Base-by-base conservation (phyloP, 352 stramenopile genomes). In the Globisporangium iwayamae region DNA sequence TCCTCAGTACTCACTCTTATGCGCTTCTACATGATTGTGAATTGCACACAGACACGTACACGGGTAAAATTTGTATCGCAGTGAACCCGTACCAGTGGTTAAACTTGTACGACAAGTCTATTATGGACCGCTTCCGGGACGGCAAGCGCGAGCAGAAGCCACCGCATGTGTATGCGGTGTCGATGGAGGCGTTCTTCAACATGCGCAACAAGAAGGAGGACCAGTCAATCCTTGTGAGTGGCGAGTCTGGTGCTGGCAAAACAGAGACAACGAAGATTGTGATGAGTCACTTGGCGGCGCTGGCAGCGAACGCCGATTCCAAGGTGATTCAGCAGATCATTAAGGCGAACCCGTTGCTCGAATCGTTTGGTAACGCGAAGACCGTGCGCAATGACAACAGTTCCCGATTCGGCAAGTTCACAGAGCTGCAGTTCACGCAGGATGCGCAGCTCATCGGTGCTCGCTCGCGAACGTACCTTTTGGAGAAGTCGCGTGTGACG, bases 221-320 rank as follows among this genome's bases (percentile, higher is more conserved):
- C 75, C 96, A 99, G 73, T 98, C 89, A 43, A 98, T 99, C 71
- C 74, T 99, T 13, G 93, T 99, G 3, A 96, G 78, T 52, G 96
- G 96, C 38, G 96, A 99, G 70, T 97, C 86, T 13, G 96, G 96
- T 50, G 95, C 96, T 34, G 96, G 96, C 56, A 99, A 99, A 73
- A 99, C 96, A 0, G 94, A 98, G 75, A 98, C 96, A 11, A 98
- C 96, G 18, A 99, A 98, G 76, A 97, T 98, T 66, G 87, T 98
- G 56, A 96, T 98, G 87, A 93, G 85, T 54, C 95, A 98, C 68
- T 75, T 99, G 46, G 91, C 92, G 0, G 86, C 85, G 61, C 52
- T 97, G 48, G 83, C 84, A 25, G 76, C 81, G n/a, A 92, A 93
- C 51, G 78, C 74, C 32, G 89, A 90, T 60, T 91, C 83, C 10